Evolutionary conservation across 148 eudicot genomes (phyloP).

Genomic region (Amaranthus palmeri): DNA sequence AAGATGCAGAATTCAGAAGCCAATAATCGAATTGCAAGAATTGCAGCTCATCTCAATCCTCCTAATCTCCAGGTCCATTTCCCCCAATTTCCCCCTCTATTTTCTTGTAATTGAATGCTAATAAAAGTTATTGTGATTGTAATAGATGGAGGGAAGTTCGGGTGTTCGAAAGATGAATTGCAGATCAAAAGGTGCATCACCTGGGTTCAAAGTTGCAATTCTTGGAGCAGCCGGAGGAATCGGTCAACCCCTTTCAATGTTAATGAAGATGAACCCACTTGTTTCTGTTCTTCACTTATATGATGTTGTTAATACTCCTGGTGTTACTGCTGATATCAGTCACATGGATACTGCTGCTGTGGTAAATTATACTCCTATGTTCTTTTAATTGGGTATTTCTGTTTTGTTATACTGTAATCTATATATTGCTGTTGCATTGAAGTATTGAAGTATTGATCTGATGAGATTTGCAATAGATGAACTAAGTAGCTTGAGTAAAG

Average conservation of each 20-base stretch:
- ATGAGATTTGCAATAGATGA: too few species aligned
- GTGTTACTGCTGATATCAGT: conserved; percentile 94
- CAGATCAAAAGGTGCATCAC: conserved; percentile 83
- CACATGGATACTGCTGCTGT: conserved; percentile 99
- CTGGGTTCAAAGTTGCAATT: conserved; percentile 86
- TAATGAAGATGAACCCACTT: conserved; percentile 95
- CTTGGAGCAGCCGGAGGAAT: conserved; percentile 99
- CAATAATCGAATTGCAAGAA: conserved; percentile 67
- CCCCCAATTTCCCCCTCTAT: neutral
- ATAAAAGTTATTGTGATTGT: neutral
- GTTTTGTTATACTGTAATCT: too few species aligned
- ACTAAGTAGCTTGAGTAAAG: too few species aligned
- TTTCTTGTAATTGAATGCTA: neutral
- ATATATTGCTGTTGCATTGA: too few species aligned
- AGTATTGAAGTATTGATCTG: too few species aligned
- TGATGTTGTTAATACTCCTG: conserved; percentile 90
- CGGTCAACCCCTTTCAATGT: conserved; percentile 90
- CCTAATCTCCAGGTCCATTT: conserved; percentile 51
- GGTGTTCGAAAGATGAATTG: conserved; percentile 41
- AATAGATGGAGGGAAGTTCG: conserved; percentile 44
- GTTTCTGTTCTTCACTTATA: conserved; percentile 94
- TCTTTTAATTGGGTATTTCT: too few species aligned
- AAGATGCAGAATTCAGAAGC: conserved; percentile 50
- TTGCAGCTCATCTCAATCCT: conserved; percentile 84
- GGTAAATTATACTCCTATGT: conserved; percentile 31